These are phyloP conservation scores for Mycotypha africana DNA, from an alignment of 371 early-diverging fungal species.

Conservation along the genomic window DNA sequence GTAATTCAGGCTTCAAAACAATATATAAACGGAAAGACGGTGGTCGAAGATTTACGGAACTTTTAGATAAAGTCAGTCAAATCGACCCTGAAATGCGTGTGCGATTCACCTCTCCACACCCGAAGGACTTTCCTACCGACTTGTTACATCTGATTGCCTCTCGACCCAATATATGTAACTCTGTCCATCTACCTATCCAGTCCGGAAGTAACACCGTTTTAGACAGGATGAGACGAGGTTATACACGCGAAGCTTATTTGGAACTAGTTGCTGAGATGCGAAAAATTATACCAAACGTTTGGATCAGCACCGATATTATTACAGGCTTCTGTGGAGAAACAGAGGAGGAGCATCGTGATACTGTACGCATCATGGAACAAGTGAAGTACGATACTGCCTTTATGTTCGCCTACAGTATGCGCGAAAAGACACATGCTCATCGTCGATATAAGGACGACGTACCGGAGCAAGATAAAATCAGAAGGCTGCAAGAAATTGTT, in stretches of 20 bases:
- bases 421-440: constrained; percentile 77
- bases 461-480: constrained; percentile 50
- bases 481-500: constrained; percentile 64
- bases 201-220: constrained; percentile 65
- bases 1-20: constrained; percentile 69
- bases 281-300: constrained; percentile 62
- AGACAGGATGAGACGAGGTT: constrained; percentile 74
- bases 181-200: constrained; percentile 73
- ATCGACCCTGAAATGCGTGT: constrained; percentile 76
- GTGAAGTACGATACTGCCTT: constrained; percentile 75
- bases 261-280: constrained; percentile 64
- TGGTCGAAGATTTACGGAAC: constrained; percentile 70
- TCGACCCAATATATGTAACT: constrained; percentile 67
- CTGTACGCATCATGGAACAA: constrained; percentile 58
- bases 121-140: constrained; percentile 78
- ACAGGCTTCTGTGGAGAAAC: constrained; percentile 84
- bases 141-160: constrained; percentile 62
- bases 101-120: constrained; percentile 79
- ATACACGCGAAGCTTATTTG: constrained; percentile 70
- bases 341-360: constrained; percentile 68
- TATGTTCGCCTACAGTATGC: constrained; percentile 81
- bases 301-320: constrained; percentile 73
- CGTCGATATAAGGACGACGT: constrained; percentile 67
- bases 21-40: constrained; percentile 76
- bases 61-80: constrained; percentile 63